A percentile compares a stretch with the other conserved stretches of the same genome.
phyloP scores from a whole-genome alignment of 805 yeast genomes.

The Lachancea thermotolerans region DNA sequence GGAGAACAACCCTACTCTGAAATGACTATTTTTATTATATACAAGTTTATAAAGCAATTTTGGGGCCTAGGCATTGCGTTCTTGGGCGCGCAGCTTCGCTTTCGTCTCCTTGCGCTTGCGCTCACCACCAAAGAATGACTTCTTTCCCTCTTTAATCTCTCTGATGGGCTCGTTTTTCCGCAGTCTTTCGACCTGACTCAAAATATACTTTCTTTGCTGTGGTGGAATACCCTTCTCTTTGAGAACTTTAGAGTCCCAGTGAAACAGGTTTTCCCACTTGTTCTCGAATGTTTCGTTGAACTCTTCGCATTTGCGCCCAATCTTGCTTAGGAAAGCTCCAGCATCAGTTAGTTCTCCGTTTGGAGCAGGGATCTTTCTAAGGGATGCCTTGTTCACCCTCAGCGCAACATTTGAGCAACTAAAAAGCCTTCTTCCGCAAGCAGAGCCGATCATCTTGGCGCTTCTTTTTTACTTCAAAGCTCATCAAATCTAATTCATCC shows the following conservation, averaged over 20 bases:
- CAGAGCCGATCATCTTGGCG: background rate
- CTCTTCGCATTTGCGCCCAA: conserved; percentile 72
- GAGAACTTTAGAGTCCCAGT: conserved; percentile 46
- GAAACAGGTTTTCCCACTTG: conserved; percentile 61
- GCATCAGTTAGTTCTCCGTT: conserved; percentile 59
- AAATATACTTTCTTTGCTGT: conserved; percentile 62
- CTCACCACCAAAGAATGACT: conserved; percentile 78
- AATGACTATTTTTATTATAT: background rate
- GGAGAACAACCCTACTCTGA: background rate
- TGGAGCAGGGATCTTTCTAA: conserved; percentile 39
- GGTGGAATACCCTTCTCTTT: conserved; percentile 74
- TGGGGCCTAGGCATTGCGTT: conserved; percentile 32
- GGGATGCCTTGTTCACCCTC: conserved; percentile 8
- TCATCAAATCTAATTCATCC: background rate
- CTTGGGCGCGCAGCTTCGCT: conserved; percentile 54
- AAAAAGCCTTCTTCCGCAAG: background rate
- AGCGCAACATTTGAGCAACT: conserved; percentile 6
- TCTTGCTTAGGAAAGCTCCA: conserved; percentile 59
- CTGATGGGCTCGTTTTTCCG: conserved; percentile 46
- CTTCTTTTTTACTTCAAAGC: background rate
- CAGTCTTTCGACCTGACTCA: conserved; percentile 65
- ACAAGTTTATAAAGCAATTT: background rate
- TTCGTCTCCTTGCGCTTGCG: conserved; percentile 61
- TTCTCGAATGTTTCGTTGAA: conserved; percentile 64
- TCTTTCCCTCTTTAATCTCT: conserved; percentile 61